Evolutionary conservation across 306 rosid species (phyloP).

Genomic region (Styphnolobium japonicum): DNA sequence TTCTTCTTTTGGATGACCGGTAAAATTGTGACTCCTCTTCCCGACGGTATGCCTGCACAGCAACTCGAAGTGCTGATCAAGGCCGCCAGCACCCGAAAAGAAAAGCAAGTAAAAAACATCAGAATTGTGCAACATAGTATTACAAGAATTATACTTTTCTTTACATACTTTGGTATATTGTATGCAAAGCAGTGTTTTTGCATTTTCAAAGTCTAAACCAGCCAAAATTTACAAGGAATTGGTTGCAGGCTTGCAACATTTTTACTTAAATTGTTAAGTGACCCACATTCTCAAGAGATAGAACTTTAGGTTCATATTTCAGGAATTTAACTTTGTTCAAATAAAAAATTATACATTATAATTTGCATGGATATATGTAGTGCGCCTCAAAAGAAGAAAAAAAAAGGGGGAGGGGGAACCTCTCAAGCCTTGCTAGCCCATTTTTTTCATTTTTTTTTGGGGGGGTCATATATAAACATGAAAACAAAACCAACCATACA

Average conservation of each 20-base stretch:
- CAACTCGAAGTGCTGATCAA: slow-evolving; percentile 82
- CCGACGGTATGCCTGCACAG: slow-evolving; percentile 86
- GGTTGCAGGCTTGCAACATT: no score
- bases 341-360: background rate
- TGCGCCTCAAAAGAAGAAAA: background rate
- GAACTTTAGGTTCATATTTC: background rate
- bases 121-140: background rate
- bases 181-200: background rate
- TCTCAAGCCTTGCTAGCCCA: slow-evolving; percentile 1
- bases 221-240: background rate
- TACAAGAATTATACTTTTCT: background rate
- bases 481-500: background rate
- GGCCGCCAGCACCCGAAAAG: slow-evolving; percentile 22
- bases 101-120: slow-evolving; percentile 16
- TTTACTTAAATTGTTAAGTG: background rate
- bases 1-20: slow-evolving; percentile 78
- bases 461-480: background rate
- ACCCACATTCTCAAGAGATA: background rate
- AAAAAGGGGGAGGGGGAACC: background rate
- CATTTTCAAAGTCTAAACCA: background rate
- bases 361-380: background rate
- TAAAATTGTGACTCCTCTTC: slow-evolving; percentile 81
- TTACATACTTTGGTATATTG: background rate
- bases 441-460: background rate
- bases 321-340: background rate